A percentile compares a stretch with the other conserved stretches of the same genome.
Conservation (phyloP, 2,329 filamentous ascomycete genomes). For the Coniochaeta pulveracea region DNA sequence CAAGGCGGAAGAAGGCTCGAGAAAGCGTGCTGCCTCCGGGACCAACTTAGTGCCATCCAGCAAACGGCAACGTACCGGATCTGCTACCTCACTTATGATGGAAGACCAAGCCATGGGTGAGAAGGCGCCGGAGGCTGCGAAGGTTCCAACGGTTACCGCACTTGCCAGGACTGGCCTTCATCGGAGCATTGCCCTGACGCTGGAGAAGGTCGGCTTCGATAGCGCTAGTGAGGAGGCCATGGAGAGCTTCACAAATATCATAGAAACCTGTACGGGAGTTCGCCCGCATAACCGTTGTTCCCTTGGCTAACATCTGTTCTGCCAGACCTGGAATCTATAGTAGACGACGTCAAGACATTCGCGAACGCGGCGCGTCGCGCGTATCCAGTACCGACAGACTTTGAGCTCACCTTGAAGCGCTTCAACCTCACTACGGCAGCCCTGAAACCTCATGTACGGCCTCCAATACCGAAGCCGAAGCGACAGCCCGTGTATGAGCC, state of each 20-base stretch:
- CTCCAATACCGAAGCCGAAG: constrained; percentile 31
- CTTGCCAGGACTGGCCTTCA: constrained; percentile 27
- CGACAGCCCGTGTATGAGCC: constrained; percentile 24
- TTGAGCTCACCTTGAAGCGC: constrained; percentile 37
- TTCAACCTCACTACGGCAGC: constrained; percentile 40
- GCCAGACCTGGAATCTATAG: constrained; percentile 37
- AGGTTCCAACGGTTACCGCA: constrained; percentile 9
- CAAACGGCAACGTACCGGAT: constrained; percentile 19
- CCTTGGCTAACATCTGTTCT: background rate
- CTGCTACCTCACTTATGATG: too few relatives aligned
- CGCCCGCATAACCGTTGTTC: background rate
- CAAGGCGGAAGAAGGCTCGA: constrained; percentile 1
- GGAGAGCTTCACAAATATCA: constrained; percentile 43
- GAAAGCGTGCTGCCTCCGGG: background rate
- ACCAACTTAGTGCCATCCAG: background rate
- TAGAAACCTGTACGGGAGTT: constrained; percentile 43
- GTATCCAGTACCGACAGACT: constrained; percentile 44
- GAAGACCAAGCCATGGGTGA: too few relatives aligned
- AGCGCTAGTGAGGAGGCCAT: constrained; percentile 42
- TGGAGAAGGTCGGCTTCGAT: constrained; percentile 48
- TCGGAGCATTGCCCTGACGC: constrained; percentile 41
- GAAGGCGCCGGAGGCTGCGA: constrained; percentile 2
- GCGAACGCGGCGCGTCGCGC: constrained; percentile 38
- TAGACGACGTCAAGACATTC: constrained; percentile 33
- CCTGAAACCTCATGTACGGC: constrained; percentile 44